Percentiles rank a stretch among this genome's conserved stretches.
These are phyloP conservation scores for Lactarius sanguifluus DNA, from an alignment of 768 basidiomycete genomes.

Conservation along the genomic window DNA sequence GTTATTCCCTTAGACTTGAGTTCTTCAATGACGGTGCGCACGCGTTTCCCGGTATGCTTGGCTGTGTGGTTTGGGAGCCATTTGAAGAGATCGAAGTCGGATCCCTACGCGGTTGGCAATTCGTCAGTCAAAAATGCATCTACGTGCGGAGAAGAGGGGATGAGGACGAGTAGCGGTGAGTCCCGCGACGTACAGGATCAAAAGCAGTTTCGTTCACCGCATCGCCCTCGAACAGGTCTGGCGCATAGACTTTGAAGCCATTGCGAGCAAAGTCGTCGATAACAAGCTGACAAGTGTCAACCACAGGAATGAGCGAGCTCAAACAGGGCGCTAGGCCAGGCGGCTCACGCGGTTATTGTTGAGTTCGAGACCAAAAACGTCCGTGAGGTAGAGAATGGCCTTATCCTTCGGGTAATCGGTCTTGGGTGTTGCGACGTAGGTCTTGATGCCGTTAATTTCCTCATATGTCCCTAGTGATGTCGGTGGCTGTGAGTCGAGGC, in stretches of 20 bases:
- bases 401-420: conserved; percentile 42
- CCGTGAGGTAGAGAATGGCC: conserved; percentile 44
- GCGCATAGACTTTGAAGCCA: conserved; percentile 35
- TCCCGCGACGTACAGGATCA: conserved; percentile 19
- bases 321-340: not conserved
- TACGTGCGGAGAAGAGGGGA: not conserved
- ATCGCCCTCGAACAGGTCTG: conserved; percentile 33
- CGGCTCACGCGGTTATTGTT: conserved; percentile 37
- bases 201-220: conserved; percentile 30
- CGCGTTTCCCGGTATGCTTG: conserved; percentile 24
- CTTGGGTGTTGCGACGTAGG: conserved; percentile 44
- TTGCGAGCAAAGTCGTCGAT: conserved; percentile 46
- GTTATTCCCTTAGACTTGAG: conserved; percentile 37
- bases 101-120: conserved; percentile 2
- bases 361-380: conserved; percentile 39
- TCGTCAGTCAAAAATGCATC: not conserved
- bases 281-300: conserved; percentile 37
- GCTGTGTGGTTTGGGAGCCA: conserved; percentile 29
- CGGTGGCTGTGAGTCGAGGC: not conserved
- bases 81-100: conserved; percentile 1
- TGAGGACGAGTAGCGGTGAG: not conserved
- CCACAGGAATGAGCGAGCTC: not conserved
- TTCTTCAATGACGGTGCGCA: conserved; percentile 32
- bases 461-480: conserved; percentile 34
- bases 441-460: conserved; percentile 39